Percentiles rank a stretch among this genome's conserved stretches.
These are phyloP conservation scores for Viola odorata DNA, from an alignment of 345 rosid species.

Conservation along the genomic window DNA sequence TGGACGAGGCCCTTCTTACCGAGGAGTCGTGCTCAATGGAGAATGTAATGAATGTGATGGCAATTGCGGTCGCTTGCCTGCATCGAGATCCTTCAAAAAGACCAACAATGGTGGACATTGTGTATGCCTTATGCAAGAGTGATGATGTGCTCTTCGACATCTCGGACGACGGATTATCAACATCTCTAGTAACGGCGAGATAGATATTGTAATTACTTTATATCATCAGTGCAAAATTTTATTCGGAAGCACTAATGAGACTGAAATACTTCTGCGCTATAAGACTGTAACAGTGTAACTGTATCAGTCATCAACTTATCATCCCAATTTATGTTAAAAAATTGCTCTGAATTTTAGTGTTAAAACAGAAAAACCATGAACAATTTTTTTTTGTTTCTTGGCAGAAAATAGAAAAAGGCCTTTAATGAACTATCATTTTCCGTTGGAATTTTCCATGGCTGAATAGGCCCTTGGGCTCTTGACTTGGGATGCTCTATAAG, in stretches of 20 bases:
- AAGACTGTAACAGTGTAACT: not conserved
- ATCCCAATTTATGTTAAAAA: no score
- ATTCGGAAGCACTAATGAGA: not conserved
- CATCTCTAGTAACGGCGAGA: constrained; percentile 35
- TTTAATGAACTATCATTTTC: no score
- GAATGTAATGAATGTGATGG: constrained; percentile 43
- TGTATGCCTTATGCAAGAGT: constrained; percentile 51
- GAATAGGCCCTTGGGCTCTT: no score
- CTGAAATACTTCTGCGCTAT: not conserved
- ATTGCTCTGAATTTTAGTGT: not conserved
- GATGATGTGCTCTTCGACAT: constrained; percentile 42
- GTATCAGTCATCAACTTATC: no score
- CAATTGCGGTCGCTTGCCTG: constrained; percentile 47
- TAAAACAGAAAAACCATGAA: not conserved
- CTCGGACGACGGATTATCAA: constrained; percentile 33
- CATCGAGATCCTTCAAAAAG: constrained; percentile 45
- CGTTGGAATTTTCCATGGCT: no score
- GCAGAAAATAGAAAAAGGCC: no score
- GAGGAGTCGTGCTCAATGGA: constrained; percentile 37
- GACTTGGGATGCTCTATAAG: no score
- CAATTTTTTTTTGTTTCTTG: no score
- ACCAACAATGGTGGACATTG: constrained; percentile 64
- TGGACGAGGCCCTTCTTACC: constrained; percentile 32
- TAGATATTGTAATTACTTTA: constrained; percentile 4
- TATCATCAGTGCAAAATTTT: not conserved